Percentiles rank a stretch among this genome's conserved stretches.
These are phyloP conservation scores for Pyrus hybrid DNA, from an alignment of 331 rosid species.

Conservation along the genomic window DNA sequence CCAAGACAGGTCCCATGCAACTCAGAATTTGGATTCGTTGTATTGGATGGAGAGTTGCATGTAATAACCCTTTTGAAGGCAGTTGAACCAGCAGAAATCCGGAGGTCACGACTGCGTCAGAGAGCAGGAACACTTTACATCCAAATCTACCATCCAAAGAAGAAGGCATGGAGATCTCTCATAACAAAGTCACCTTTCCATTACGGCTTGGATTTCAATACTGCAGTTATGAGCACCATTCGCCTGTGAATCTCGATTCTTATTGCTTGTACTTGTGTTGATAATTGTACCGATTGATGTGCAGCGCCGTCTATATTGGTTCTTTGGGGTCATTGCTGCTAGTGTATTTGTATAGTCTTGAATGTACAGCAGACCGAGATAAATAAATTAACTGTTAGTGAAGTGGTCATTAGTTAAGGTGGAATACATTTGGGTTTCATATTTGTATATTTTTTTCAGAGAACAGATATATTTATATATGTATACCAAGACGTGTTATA, in stretches of 20 bases:
- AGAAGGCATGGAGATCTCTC: conserved; percentile 70
- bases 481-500: too few relatives aligned
- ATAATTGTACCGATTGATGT: too few relatives aligned
- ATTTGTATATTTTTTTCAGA: background rate
- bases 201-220: too few relatives aligned
- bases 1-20: conserved; percentile 44
- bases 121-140: too few relatives aligned
- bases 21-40: conserved; percentile 53
- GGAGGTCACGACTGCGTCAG: conserved; percentile 47
- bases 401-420: background rate
- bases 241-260: too few relatives aligned
- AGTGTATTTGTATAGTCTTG: conserved; percentile 6
- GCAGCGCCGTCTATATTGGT: too few relatives aligned
- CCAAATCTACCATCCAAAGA: conserved; percentile 71
- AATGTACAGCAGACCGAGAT: conserved; percentile 1
- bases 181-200: too few relatives aligned
- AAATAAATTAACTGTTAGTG: background rate
- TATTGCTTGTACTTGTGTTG: too few relatives aligned
- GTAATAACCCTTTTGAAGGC: conserved; percentile 39
- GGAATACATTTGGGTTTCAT: background rate
- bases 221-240: too few relatives aligned
- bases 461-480: too few relatives aligned
- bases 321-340: background rate
- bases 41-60: conserved; percentile 47
- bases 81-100: conserved; percentile 22